Evolutionary conservation across 148 eudicot species (phyloP).

Genomic region (Persicaria tinctoria): DNA sequence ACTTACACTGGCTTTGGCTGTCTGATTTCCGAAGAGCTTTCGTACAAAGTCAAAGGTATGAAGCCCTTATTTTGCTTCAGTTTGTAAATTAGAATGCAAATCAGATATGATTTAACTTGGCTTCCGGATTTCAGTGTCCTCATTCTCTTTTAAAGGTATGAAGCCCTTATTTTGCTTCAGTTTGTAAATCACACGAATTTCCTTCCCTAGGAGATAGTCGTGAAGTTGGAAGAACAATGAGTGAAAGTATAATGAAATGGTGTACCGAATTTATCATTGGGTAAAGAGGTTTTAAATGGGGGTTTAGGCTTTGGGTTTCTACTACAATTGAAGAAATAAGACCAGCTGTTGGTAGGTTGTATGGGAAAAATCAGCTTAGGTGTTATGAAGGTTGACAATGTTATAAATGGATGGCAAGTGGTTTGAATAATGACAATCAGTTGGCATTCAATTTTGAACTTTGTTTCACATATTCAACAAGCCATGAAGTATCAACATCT

Average conservation of each 20-base stretch:
- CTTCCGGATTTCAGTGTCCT: neutral
- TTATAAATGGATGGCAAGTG: neutral
- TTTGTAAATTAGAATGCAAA: neutral
- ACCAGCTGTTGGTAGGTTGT: neutral
- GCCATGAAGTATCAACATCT: neutral
- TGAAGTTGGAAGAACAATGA: neutral
- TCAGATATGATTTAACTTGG: neutral
- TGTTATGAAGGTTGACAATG: neutral
- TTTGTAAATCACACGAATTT: neutral
- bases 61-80: neutral
- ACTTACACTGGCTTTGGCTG: constrained; percentile 96
- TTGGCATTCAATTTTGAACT: neutral
- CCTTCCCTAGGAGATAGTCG: neutral
- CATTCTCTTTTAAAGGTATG: constrained; percentile 45
- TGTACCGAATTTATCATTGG: neutral
- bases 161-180: neutral
- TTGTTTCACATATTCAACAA: neutral
- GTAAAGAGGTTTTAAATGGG: neutral
- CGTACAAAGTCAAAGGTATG: constrained; percentile 84
- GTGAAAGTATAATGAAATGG: neutral
- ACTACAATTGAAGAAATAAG: neutral
- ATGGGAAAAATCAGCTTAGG: neutral
- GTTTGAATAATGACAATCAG: neutral
- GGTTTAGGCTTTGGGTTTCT: neutral
- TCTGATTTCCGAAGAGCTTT: constrained; percentile 80